A percentile compares a stretch with the other conserved stretches of the same genome.
Conservation (phyloP, 352 stramenopile species). For the Phytophthora cactorum region DNA sequence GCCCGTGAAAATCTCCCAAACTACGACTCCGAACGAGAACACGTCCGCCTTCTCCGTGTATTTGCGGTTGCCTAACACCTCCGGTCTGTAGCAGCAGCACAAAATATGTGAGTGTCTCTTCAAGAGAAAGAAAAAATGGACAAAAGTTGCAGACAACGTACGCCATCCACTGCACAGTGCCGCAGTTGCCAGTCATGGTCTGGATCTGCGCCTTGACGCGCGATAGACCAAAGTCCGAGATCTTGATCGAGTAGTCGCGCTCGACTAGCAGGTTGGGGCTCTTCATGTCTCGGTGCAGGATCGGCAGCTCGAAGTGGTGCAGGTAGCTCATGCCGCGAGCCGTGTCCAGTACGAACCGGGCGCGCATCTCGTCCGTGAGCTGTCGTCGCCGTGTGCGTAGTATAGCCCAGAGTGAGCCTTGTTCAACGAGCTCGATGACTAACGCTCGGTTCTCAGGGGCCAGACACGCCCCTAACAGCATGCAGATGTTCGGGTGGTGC, state of each 20-base stretch:
- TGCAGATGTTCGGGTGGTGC: constrained; percentile 97
- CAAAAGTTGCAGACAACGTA: constrained; percentile 45
- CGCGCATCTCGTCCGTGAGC: constrained; percentile 51
- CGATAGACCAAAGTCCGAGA: constrained; percentile 92
- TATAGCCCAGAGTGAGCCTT: constrained; percentile 94
- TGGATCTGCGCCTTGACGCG: constrained; percentile 93
- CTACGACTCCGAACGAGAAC: constrained; percentile 93
- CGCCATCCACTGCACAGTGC: constrained; percentile 90
- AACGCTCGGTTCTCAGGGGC: constrained; percentile 93
- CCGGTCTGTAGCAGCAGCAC: constrained; percentile 47
- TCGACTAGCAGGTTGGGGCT: constrained; percentile 90
- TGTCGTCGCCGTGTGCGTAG: constrained; percentile 65
- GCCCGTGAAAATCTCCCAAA: constrained; percentile 94
- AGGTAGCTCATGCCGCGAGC: constrained; percentile 90
- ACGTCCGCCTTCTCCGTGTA: constrained; percentile 95
- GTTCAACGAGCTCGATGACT: constrained; percentile 94
- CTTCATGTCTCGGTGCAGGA: constrained; percentile 92
- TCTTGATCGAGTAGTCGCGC: constrained; percentile 87
- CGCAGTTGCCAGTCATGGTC: constrained; percentile 93
- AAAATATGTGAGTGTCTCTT: constrained; percentile 26
- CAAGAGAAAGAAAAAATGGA: constrained; percentile 22
- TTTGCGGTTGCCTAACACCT: constrained; percentile 90
- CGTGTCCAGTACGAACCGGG: constrained; percentile 75
- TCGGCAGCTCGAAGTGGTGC: constrained; percentile 84
- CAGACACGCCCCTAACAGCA: constrained; percentile 95